These are phyloP conservation scores for Boletellus ananas DNA, from an alignment of 768 basidiomycete genomes.

Conservation along the genomic window DNA sequence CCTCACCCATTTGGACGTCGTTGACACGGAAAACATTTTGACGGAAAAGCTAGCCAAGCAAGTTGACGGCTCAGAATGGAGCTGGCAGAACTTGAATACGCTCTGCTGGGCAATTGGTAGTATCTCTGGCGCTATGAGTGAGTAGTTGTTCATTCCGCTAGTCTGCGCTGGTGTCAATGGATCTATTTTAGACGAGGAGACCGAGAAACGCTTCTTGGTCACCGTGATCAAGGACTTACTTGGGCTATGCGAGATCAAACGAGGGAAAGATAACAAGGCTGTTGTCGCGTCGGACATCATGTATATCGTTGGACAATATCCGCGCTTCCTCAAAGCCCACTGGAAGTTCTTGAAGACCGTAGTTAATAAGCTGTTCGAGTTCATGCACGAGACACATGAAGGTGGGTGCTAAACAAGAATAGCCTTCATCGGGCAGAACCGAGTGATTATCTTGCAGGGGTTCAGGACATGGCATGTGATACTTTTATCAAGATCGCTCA, in stretches of 20 bases:
- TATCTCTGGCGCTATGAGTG: slow-evolving; percentile 98
- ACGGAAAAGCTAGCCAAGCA: slow-evolving; percentile 97
- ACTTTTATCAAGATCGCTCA: slow-evolving; percentile 99
- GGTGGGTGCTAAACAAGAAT: slow-evolving; percentile 38
- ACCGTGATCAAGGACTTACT: slow-evolving; percentile 98
- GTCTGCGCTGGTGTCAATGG: background rate
- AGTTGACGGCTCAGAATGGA: slow-evolving; percentile 98
- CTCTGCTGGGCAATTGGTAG: slow-evolving; percentile 99
- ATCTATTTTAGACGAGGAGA: slow-evolving; percentile 78
- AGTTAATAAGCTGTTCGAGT: slow-evolving; percentile 98
- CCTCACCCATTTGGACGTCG: slow-evolving; percentile 93
- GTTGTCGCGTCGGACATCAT: slow-evolving; percentile 95
- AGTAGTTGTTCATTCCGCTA: slow-evolving; percentile 30
- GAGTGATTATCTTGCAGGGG: slow-evolving; percentile 49
- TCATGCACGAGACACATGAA: slow-evolving; percentile 99
- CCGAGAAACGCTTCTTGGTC: slow-evolving; percentile 97
- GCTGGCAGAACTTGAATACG: slow-evolving; percentile 98
- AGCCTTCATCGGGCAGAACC: slow-evolving; percentile 3
- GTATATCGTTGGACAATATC: slow-evolving; percentile 99
- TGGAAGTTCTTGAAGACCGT: slow-evolving; percentile 99
- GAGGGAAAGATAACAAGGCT: slow-evolving; percentile 99
- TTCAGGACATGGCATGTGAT: slow-evolving; percentile 99
- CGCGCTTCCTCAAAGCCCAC: slow-evolving; percentile 98
- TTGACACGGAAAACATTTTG: slow-evolving; percentile 94
- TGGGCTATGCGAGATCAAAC: slow-evolving; percentile 97